A percentile compares a stretch with the other conserved stretches of the same genome.
Conservation (phyloP, 495 filamentous ascomycete species). For the Xylaria sp. region DNA sequence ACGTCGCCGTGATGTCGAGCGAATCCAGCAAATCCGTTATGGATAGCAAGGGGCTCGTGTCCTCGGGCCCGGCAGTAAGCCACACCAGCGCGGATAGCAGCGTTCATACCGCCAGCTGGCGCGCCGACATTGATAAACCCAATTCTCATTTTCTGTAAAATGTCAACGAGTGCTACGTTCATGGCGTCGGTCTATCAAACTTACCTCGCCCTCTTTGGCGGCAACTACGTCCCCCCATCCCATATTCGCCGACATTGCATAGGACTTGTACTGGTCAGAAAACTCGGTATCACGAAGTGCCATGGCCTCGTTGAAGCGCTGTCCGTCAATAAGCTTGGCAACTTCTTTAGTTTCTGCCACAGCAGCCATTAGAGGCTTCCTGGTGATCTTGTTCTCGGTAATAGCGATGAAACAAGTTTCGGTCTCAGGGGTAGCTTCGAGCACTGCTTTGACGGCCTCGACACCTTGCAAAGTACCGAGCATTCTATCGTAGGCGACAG, state of each 20-base stretch:
- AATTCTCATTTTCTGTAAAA: slow-evolving; percentile 79
- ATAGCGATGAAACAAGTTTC: slow-evolving; percentile 95
- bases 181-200: slow-evolving; percentile 26
- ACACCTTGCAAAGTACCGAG: slow-evolving; percentile 93
- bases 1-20: slow-evolving; percentile 86
- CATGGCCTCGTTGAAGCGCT: slow-evolving; percentile 88
- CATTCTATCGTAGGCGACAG: slow-evolving; percentile 94
- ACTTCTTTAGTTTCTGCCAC: slow-evolving; percentile 85
- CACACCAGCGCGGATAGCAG: slow-evolving; percentile 90
- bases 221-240: slow-evolving; percentile 50
- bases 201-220: slow-evolving; percentile 76
- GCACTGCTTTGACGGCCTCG: slow-evolving; percentile 94
- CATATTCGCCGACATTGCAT: slow-evolving; percentile 81
- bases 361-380: slow-evolving; percentile 86
- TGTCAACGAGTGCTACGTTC: slow-evolving; percentile 33
- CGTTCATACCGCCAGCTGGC: slow-evolving; percentile 99
- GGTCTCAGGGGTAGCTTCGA: slow-evolving; percentile 86
- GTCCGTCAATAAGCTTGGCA: slow-evolving; percentile 75
- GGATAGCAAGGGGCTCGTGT: slow-evolving; percentile 87
- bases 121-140: slow-evolving; percentile 97
- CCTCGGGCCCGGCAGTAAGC: slow-evolving; percentile 96
- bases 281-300: slow-evolving; percentile 89
- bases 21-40: slow-evolving; percentile 97
- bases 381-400: slow-evolving; percentile 95
- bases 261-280: slow-evolving; percentile 87